A percentile compares a stretch with the other conserved stretches of the same genome.
phyloP scores from a whole-genome alignment of 1,284 basidiomycete genomes.

The Fomitopsis betulina region DNA sequence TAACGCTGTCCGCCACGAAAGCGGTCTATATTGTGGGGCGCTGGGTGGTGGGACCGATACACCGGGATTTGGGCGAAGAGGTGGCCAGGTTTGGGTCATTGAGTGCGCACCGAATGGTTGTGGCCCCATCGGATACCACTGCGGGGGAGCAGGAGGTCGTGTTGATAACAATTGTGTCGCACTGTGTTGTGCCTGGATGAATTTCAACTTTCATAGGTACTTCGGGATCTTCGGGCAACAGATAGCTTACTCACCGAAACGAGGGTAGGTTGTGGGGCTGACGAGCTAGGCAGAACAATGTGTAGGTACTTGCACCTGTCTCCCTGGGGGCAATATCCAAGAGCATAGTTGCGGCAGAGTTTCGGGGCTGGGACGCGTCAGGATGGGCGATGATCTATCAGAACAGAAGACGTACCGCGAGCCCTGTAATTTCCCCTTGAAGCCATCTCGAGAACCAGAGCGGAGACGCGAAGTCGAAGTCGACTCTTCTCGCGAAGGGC shows the following conservation, averaged over 20 bases:
- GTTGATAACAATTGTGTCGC: background rate
- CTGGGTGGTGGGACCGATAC: background rate
- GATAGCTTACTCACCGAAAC: slow-evolving; percentile 4
- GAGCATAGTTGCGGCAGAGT: slow-evolving; percentile 28
- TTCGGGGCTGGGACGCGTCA: slow-evolving; percentile 20
- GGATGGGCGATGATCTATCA: slow-evolving; percentile 1
- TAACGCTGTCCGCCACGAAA: slow-evolving; percentile 33
- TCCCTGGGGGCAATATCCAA: slow-evolving; percentile 28
- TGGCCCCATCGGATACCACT: background rate
- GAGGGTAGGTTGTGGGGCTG: slow-evolving; percentile 10
- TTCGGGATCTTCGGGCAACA: background rate
- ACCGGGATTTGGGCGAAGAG: background rate
- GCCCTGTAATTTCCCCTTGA: slow-evolving; percentile 13
- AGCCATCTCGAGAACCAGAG: slow-evolving; percentile 12
- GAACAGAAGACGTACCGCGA: slow-evolving; percentile 16
- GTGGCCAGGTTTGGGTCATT: background rate
- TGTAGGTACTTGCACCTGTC: slow-evolving; percentile 28
- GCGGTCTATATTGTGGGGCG: slow-evolving; percentile 12
- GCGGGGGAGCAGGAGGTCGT: background rate
- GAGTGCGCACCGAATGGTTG: background rate
- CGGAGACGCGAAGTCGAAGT: slow-evolving; percentile 12
- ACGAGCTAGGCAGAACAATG: slow-evolving; percentile 10
- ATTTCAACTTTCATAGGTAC: background rate
- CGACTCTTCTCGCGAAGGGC: slow-evolving; percentile 13
- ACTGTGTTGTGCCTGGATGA: background rate